Evolutionary conservation across 2,329 filamentous ascomycete species (phyloP), one percentile per base, ranked within the genome.

Genomic region (Seiridium cupressi): DNA sequence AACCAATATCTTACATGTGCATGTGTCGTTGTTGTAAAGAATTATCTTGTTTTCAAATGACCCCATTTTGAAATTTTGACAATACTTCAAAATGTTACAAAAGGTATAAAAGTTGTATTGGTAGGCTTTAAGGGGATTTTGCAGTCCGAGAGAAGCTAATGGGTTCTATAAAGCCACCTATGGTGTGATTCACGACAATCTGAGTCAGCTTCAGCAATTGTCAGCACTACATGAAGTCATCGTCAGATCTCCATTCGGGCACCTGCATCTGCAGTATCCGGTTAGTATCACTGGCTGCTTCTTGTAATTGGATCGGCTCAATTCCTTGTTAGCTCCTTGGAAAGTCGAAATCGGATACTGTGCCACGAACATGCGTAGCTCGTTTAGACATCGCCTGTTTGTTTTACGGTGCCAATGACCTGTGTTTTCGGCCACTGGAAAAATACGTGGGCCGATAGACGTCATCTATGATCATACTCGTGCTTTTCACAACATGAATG

Each of bases 21-120:
- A 62, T n/a, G 60, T 62, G 42, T 62, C 32, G 42, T 62, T 62
- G 40, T 58, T 62, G 36, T 62, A 62, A 3, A 62, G 42, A 26
- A 62, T 58, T 5, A 62, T 13, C 47, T 62, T 62, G 55, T 60
- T 31, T 31, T 42, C 35, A 11, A 54, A 8, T 10, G 57, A 54
- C 6, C 40, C 36, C 60, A 62, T 62, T 4, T 58, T 53, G 40
- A 10, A 2, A n/a, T 2, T 2, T 48, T 9, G 8, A 18, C 2
- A 2, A 13, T 13, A 2, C 38, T 42, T 42, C 38, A 42, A 42
- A 42, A 13, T 42, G 18, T 26, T 26, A 26, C 18, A 26, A 26
- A 26, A 26, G 18, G 18, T 26, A 26, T 26, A 26, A 26, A 26
- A 26, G 18, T 26, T 26, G 18, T 26, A 26, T 26, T 26, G 18